phyloP scores from a whole-genome alignment of 305 asterid species.

The Striga hermonthica region DNA sequence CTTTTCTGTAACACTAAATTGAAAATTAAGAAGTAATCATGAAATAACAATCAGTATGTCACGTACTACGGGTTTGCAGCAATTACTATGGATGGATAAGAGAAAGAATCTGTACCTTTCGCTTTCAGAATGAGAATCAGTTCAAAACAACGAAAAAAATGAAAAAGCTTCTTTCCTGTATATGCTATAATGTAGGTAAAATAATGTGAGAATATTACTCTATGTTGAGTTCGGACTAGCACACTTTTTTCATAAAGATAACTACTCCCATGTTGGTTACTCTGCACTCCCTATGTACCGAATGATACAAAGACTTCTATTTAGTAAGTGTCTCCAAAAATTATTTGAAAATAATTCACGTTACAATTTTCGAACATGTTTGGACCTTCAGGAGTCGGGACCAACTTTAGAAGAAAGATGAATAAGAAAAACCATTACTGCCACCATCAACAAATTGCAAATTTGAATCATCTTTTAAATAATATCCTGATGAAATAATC shows the following conservation, averaged over 20 bases:
- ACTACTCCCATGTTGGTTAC: no score
- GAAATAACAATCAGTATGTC: slow-evolving; percentile 1
- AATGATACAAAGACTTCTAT: no score
- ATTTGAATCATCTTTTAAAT: no score
- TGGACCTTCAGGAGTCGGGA: slow-evolving; percentile 55
- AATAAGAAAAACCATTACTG: no score
- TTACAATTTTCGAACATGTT: no score
- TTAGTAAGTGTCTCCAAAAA: no score
- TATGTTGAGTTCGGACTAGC: no score
- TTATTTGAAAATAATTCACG: no score
- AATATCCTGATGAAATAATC: background rate
- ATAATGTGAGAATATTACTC: no score
- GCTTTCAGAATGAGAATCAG: slow-evolving; percentile 4
- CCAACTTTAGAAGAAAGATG: slow-evolving; percentile 32
- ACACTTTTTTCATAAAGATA: no score
- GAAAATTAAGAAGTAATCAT: slow-evolving; percentile 9
- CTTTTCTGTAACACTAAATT: background rate
- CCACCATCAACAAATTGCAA: no score
- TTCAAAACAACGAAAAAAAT: background rate
- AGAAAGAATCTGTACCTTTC: background rate
- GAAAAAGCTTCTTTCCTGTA: background rate
- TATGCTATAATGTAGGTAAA: background rate
- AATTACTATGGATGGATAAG: background rate
- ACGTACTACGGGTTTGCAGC: background rate
- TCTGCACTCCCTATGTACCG: no score